Evolutionary conservation across 176 grass and related monocot species (phyloP), one percentile per base, ranked within the genome.

Genomic region (Tuctoria greenei): DNA sequence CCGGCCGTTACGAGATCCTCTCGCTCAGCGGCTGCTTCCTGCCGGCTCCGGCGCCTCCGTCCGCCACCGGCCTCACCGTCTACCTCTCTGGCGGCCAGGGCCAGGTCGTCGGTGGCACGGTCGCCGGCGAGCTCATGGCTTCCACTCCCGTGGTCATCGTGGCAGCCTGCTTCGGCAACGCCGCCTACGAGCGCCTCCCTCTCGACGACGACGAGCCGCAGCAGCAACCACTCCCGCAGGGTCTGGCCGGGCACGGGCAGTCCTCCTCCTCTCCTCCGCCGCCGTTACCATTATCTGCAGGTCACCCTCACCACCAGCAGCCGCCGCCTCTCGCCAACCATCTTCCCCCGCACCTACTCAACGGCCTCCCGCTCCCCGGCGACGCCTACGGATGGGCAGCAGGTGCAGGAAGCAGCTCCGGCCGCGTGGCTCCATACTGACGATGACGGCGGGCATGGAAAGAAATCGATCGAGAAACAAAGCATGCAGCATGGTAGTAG

Each of bases 141-240:
- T 79, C 87, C 0, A 89, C 89, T 2, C 95, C 95, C 6, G 91
- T 98, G 18, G 88, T 98, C 8, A 92, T 98, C 76, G 89, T 98
- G 64, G 89, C 91, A 13, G 95, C 95, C 15, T 94, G 88, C 21
- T 98, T 98, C 80, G 89, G 91, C 27, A 94, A 98, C 92, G 89
- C 95, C n/a, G 80, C 89, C 27, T 99, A 95, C 67, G 95, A 99
- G 73, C 79, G 91, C 72, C 86, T 99, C 27, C 95, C 95, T 0
- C 82, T 95, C 24, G 95, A 88, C 8, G 89, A 99, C 61, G 95
- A 99, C 31, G 31, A 31, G 31, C 31, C 31, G 31, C 31, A 1
- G 31, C 31, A 31, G 2, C 31, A 31, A 23, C 75, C 23, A 2
- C 85, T 69, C 16, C 74, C 59, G n/a, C 93, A 78, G 6, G 82